Conservation (phyloP, 2,329 filamentous ascomycete species). For the Epichloe gansuensis region DNA sequence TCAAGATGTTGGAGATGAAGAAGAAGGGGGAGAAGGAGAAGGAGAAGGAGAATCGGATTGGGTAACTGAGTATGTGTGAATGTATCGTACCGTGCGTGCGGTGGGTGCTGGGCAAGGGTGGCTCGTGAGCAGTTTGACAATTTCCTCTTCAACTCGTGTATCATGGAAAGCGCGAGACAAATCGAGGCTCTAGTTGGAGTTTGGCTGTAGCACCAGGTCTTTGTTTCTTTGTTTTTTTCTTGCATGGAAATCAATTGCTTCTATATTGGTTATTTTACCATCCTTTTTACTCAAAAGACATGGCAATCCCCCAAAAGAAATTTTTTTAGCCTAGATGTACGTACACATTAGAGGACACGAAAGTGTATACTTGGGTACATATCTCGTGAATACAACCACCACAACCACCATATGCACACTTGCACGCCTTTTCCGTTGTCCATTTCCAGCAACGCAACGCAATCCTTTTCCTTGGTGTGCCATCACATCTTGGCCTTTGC, state of each 20-base stretch:
- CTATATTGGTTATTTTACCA: background rate
- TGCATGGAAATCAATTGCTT: background rate
- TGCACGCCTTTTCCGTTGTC: no score
- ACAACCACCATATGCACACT: background rate
- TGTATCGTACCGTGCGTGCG: background rate
- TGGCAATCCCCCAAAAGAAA: background rate
- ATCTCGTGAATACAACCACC: background rate
- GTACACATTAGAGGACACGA: background rate
- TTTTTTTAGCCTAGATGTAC: background rate
- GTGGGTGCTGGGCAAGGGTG: background rate
- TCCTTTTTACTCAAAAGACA: background rate
- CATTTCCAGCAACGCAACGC: no score
- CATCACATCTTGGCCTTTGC: constrained; percentile 26
- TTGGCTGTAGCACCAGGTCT: background rate
- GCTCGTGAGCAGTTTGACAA: background rate
- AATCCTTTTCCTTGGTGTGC: no score
- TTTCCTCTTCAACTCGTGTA: background rate
- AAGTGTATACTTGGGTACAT: background rate
- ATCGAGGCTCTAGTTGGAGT: background rate
- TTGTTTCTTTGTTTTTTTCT: background rate
- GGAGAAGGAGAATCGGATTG: background rate
- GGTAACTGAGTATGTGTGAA: background rate
- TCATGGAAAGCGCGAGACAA: background rate
- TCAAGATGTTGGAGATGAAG: background rate
- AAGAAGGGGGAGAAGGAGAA: background rate